Conservation (phyloP, 306 rosid genomes). For the Cercis canadensis region DNA sequence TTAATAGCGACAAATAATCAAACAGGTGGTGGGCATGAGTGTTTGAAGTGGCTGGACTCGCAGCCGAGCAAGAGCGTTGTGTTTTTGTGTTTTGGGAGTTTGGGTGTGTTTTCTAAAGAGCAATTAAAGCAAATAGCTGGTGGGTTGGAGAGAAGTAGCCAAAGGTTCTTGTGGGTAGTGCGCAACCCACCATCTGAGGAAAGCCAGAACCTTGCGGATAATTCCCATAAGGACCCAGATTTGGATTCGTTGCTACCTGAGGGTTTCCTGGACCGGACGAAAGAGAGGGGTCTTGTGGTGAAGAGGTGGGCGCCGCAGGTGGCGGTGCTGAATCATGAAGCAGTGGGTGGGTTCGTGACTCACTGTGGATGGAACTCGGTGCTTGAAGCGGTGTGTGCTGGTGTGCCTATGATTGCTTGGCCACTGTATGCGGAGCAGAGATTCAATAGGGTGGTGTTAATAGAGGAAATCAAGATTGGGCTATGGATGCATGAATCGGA, state of each 20-base stretch:
- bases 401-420: conserved; percentile 61
- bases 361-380: conserved; percentile 74
- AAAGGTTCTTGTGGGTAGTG: conserved; percentile 50
- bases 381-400: conserved; percentile 49
- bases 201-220: neutral
- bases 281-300: conserved; percentile 42
- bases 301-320: conserved; percentile 60
- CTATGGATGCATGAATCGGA: conserved; percentile 38
- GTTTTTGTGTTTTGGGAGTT: too few relatives aligned
- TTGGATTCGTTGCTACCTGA: conserved; percentile 38
- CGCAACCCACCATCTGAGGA: conserved; percentile 35
- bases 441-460: conserved; percentile 40
- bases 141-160: conserved; percentile 47
- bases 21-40: too few relatives aligned
- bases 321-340: conserved; percentile 39
- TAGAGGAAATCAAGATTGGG: conserved; percentile 50
- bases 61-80: too few relatives aligned
- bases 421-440: conserved; percentile 61
- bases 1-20: neutral
- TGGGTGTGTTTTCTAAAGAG: conserved; percentile 34
- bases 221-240: too few relatives aligned
- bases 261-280: conserved; percentile 45
- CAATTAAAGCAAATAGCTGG: conserved; percentile 42
- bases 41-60: too few relatives aligned
- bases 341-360: conserved; percentile 67